Percentiles rank a stretch among this genome's conserved stretches.
Evolutionary conservation across 306 rosid species (phyloP).

Genomic region (Hippophae tibetana): DNA sequence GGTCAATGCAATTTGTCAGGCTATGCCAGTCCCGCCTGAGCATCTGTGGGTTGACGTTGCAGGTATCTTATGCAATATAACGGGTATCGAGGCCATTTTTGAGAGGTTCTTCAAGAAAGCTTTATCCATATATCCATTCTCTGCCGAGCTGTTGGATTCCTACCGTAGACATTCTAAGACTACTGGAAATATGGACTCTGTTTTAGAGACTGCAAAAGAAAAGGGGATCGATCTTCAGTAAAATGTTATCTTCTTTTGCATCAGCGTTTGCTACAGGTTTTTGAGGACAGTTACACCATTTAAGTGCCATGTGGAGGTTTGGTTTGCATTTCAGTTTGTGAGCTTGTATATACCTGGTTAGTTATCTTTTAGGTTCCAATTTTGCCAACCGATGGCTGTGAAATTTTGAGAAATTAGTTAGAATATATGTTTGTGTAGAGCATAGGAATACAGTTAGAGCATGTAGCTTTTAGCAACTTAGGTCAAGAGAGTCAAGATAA

Average conservation of each 20-base stretch:
- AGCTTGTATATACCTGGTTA: slow-evolving; percentile 7
- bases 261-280: slow-evolving; percentile 11
- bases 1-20: slow-evolving; percentile 52
- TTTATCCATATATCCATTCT: slow-evolving; percentile 65
- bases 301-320: slow-evolving; percentile 13
- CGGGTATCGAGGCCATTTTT: slow-evolving; percentile 42
- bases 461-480: slow-evolving; percentile 12
- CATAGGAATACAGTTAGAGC: slow-evolving; percentile 14
- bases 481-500: neutral
- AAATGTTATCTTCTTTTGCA: slow-evolving; percentile 4
- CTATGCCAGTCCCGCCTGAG: slow-evolving; percentile 82
- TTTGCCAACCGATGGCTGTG: slow-evolving; percentile 12
- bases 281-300: slow-evolving; percentile 22
- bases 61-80: slow-evolving; percentile 34
- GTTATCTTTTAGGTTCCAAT: slow-evolving; percentile 12
- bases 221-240: slow-evolving; percentile 50
- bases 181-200: slow-evolving; percentile 34
- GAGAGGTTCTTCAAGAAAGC: slow-evolving; percentile 60
- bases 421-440: slow-evolving; percentile 19
- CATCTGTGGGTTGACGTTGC: slow-evolving; percentile 78
- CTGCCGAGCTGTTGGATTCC: slow-evolving; percentile 58
- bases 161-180: slow-evolving; percentile 26
- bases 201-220: slow-evolving; percentile 54
- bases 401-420: slow-evolving; percentile 2
- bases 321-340: neutral